phyloP scores from a whole-genome alignment of 2,329 filamentous ascomycete genomes.

The Proliferodiscus dingleyae region DNA sequence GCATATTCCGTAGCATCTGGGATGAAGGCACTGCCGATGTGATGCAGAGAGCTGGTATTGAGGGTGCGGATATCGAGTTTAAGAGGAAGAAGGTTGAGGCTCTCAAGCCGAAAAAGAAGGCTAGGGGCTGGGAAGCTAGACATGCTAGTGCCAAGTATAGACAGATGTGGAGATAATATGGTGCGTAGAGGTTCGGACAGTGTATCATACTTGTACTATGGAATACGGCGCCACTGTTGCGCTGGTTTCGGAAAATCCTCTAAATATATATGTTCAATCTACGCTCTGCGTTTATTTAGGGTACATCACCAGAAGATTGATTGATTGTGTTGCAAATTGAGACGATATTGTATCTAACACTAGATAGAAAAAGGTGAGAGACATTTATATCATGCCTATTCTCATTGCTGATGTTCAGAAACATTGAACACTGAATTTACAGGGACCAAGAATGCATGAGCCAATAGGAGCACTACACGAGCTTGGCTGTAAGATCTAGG shows the following conservation, averaged over 20 bases:
- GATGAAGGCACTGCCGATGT: conserved; percentile 83
- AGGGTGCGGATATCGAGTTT: conserved; percentile 78
- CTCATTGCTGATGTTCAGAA: too few species aligned
- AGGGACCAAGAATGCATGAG: too few species aligned
- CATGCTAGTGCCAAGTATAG: conserved; percentile 60
- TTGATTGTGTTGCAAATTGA: too few species aligned
- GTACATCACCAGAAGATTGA: too few species aligned
- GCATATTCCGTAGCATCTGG: conserved; percentile 84
- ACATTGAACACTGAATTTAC: too few species aligned
- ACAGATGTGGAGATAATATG: conserved; percentile 39
- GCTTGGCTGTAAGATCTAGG: too few species aligned
- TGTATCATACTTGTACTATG: background rate
- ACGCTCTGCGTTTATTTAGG: too few species aligned
- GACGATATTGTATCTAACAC: too few species aligned
- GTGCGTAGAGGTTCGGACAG: background rate
- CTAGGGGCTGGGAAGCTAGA: conserved; percentile 63
- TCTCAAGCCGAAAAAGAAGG: conserved; percentile 56
- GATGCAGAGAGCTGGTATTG: conserved; percentile 73
- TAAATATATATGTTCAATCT: background rate
- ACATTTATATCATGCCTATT: too few species aligned
- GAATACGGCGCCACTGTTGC: background rate
- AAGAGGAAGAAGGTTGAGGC: conserved; percentile 72
- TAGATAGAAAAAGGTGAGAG: too few species aligned
- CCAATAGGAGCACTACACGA: too few species aligned
- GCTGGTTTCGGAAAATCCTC: background rate